Evolutionary conservation across 176 grass and related monocot genomes (phyloP).

Genomic region (Lolium rigidum): DNA sequence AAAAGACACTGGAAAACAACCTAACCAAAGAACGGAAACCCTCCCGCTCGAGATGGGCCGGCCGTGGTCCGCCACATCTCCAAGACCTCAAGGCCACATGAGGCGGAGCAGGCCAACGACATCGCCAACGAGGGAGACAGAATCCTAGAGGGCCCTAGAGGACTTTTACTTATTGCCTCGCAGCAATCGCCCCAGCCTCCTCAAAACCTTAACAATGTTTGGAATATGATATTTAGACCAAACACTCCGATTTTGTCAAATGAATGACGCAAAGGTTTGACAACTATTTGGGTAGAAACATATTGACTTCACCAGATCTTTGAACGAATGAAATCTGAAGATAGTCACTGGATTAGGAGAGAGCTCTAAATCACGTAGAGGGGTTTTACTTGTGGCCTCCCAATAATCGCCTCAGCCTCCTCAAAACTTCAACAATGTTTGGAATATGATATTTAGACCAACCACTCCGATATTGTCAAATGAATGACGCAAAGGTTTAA

Average conservation of each 20-base stretch:
- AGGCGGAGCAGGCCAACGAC: too few relatives aligned
- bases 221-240: neutral
- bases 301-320: neutral
- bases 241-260: neutral
- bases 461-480: neutral
- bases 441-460: neutral
- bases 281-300: neutral
- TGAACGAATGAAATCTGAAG: neutral
- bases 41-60: too few relatives aligned
- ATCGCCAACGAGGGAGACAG: too few relatives aligned
- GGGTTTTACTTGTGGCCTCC: too few relatives aligned
- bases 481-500: neutral
- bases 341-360: neutral
- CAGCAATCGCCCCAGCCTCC: too few relatives aligned
- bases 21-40: too few relatives aligned
- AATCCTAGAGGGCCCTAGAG: too few relatives aligned
- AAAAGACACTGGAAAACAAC: too few relatives aligned
- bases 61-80: too few relatives aligned
- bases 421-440: neutral
- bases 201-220: neutral
- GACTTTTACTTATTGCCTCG: too few relatives aligned
- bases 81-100: too few relatives aligned
- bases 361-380: neutral
- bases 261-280: neutral
- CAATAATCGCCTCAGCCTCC: too few relatives aligned